Evolutionary conservation across 2,329 filamentous ascomycete species (phyloP), one percentile per base, ranked within the genome.

Genomic region (Alternaria tenuissima): DNA sequence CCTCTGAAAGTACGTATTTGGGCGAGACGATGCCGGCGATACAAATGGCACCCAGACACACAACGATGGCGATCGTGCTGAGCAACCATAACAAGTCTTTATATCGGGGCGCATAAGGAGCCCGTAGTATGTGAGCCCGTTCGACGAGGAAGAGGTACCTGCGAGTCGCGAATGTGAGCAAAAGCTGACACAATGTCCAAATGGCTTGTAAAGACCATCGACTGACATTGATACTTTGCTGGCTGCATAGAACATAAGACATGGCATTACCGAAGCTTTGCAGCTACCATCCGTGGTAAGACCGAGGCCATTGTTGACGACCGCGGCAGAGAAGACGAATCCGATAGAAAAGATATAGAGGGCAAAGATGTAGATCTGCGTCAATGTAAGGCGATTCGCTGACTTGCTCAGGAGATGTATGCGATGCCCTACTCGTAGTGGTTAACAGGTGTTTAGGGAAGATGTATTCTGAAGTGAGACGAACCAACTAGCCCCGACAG

Each of bases 121-220:
- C 67, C 38, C 79, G 72, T 16, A 81, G 64, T 7, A 74, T 72
- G 59, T 81, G 79, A 9, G 75, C 73, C 24, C 80, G 70, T 59
- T 82, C 81, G 24, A 81, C 72, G 1, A 82, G 72, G 57, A 81
- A 81, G 5, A 80, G 61, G 55, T 81, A 81, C 67, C 76, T 77
- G 22, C 4, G 1, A 26, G 24, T 26, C 24, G 24, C 7, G 7
- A 26, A 26, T 26, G 24, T 26, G 2, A 26, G 24, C 2, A 26
- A 2, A 26, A 26, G 24, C 6, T 0, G 0, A 26, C 0, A 7
- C 7, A 2, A 30, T 30, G 0, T 12, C 11, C 28, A 11, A 0
- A 5, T 2, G 28, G 4, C 5, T 4, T 7, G n/a, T 1, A 1
- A 20, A 7, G 22, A 8, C 5, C 7, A 11, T 8, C 9, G 3